Conservation (phyloP, 1,284 basidiomycete genomes). For the Papiliotrema laurentii region DNA sequence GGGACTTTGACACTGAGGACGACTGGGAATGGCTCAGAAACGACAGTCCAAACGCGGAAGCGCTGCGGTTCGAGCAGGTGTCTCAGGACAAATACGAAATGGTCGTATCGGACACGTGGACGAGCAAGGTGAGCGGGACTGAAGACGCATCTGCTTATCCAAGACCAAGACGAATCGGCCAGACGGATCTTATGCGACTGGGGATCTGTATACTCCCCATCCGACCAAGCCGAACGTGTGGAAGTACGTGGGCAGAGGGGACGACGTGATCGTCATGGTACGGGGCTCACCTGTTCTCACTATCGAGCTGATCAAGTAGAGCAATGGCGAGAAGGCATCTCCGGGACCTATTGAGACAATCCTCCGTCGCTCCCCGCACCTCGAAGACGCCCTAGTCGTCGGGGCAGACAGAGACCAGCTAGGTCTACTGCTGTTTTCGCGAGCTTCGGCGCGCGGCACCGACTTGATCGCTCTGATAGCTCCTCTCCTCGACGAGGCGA, state of each 20-base stretch:
- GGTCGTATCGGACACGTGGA: constrained; percentile 42
- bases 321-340: constrained; percentile 42
- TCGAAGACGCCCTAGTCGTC: constrained; percentile 45
- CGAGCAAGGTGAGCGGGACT: constrained; percentile 23
- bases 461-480: constrained; percentile 8
- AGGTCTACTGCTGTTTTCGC: constrained; percentile 39
- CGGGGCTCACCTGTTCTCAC: constrained; percentile 4
- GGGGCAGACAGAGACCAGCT: constrained; percentile 41
- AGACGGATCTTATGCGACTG: constrained; percentile 46
- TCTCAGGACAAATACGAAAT: constrained; percentile 33
- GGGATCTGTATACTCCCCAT: constrained; percentile 46
- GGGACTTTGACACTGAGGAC: constrained; percentile 42
- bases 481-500: constrained; percentile 23
- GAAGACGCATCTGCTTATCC: background rate
- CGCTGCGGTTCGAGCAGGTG: constrained; percentile 24
- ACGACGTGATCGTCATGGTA: constrained; percentile 48
- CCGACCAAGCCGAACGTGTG: constrained; percentile 38
- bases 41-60: constrained; percentile 29
- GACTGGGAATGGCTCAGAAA: constrained; percentile 49
- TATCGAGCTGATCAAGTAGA: constrained; percentile 10
- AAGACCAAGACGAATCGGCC: constrained; percentile 40
- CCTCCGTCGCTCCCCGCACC: constrained; percentile 20
- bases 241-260: constrained; percentile 45
- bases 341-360: constrained; percentile 37
- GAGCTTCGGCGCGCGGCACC: background rate